Percentiles rank a stretch among this genome's conserved stretches.
Evolutionary conservation across 495 filamentous ascomycete species (phyloP).

Genomic region (Lasiosphaeria hispida): DNA sequence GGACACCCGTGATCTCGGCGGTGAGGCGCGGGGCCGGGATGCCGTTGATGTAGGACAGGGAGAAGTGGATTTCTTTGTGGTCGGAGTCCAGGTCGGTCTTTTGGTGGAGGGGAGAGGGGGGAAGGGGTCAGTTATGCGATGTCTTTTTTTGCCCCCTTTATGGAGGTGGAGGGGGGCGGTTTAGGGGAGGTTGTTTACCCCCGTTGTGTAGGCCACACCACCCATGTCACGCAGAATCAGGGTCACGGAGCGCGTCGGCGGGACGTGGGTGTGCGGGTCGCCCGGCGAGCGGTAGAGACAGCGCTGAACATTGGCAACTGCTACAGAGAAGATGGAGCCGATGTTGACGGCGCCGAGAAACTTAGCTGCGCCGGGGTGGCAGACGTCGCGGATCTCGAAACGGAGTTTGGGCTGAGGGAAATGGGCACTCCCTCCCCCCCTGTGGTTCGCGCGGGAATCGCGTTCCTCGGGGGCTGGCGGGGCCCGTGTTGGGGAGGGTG

Average conservation of each 20-base stretch:
- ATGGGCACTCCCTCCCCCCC: background rate
- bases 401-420: constrained; percentile 62
- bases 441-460: too few species aligned
- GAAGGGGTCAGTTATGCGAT: background rate
- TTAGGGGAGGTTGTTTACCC: constrained; percentile 32
- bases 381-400: constrained; percentile 67
- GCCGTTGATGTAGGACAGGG: constrained; percentile 65
- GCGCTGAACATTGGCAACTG: constrained; percentile 63
- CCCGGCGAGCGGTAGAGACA: constrained; percentile 56
- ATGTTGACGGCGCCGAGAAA: constrained; percentile 65
- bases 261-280: constrained; percentile 38
- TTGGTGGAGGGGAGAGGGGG: background rate
- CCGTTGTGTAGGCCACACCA: constrained; percentile 87
- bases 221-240: constrained; percentile 74
- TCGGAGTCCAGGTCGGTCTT: constrained; percentile 72
- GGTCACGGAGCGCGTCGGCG: constrained; percentile 72
- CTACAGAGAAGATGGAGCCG: constrained; percentile 53
- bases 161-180: background rate
- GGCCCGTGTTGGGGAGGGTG: too few species aligned
- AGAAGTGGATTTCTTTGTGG: constrained; percentile 95
- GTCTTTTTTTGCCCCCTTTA: background rate
- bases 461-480: too few species aligned
- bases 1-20: constrained; percentile 77
- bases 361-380: constrained; percentile 55
- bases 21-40: constrained; percentile 40